Conservation (phyloP, 2,329 filamentous ascomycete species). For the Trichoderma sp. region DNA sequence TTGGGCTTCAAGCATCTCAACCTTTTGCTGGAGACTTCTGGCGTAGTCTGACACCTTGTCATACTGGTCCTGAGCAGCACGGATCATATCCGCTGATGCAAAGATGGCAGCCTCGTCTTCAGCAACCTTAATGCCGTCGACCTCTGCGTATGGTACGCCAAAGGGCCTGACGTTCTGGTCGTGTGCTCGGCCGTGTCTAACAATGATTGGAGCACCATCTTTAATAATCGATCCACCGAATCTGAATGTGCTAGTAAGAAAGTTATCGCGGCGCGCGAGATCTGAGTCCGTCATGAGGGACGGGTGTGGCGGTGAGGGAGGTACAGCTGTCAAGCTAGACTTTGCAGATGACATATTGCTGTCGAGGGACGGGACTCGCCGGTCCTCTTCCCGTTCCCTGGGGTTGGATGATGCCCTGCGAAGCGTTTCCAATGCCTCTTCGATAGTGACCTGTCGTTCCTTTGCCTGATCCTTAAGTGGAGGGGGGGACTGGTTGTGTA, state of each 20-base stretch:
- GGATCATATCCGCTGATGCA: conserved; percentile 61
- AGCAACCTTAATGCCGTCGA: conserved; percentile 51
- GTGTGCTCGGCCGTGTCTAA: conserved; percentile 52
- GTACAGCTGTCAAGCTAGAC: conserved; percentile 42
- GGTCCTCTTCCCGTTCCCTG: conserved; percentile 22
- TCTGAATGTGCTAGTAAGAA: conserved; percentile 54
- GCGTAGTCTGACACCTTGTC: conserved; percentile 56
- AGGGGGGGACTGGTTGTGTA: conserved; percentile 33
- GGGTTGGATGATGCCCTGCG: conserved; percentile 38
- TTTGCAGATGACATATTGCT: conserved; percentile 39
- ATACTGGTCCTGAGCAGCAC: conserved; percentile 55
- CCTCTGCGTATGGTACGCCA: conserved; percentile 42
- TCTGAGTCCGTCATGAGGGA: conserved; percentile 51
- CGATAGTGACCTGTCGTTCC: conserved; percentile 33
- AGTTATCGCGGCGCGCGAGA: conserved; percentile 55
- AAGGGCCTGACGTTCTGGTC: conserved; percentile 40
- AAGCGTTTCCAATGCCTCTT: conserved; percentile 36
- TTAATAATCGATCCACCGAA: conserved; percentile 50
- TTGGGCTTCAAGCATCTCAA: conserved; percentile 50
- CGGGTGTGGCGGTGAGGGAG: conserved; percentile 44
- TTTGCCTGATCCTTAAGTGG: conserved; percentile 25
- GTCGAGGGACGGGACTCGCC: conserved; percentile 26
- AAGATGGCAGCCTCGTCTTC: conserved; percentile 58
- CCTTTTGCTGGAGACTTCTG: conserved; percentile 51
- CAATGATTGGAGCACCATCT: conserved; percentile 56